These are phyloP conservation scores for Yamadazyma atlantica DNA, from an alignment of 1,139 yeast genomes.

Conservation along the genomic window DNA sequence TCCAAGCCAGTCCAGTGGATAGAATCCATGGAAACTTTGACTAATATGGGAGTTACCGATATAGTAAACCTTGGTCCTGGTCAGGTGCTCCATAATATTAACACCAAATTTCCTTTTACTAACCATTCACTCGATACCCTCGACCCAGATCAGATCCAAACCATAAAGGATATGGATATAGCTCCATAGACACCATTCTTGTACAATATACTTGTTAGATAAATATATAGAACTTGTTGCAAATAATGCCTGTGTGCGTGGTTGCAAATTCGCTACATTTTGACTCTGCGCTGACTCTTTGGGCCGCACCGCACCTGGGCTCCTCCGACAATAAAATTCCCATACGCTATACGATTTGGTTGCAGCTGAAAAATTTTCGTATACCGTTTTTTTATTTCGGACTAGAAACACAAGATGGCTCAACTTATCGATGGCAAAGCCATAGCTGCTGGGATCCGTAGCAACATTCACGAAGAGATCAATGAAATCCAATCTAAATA, in stretches of 20 bases:
- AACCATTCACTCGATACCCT: slow-evolving; percentile 10
- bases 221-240: no score
- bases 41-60: slow-evolving; percentile 16
- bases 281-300: no score
- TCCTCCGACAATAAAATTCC: neutral
- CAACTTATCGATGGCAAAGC: slow-evolving; percentile 68
- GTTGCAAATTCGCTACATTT: slow-evolving; percentile 3
- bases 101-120: slow-evolving; percentile 17
- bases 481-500: slow-evolving; percentile 50
- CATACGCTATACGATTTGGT: neutral
- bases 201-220: no score
- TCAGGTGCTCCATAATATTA: slow-evolving; percentile 25
- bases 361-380: neutral
- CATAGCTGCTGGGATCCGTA: slow-evolving; percentile 58
- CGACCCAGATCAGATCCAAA: neutral
- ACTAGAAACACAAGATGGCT: slow-evolving; percentile 16
- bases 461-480: slow-evolving; percentile 55
- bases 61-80: slow-evolving; percentile 44
- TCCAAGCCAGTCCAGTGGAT: slow-evolving; percentile 48
- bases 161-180: neutral
- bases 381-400: no score
- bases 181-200: no score
- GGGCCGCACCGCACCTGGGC: no score
- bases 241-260: slow-evolving; percentile 2
- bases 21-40: slow-evolving; percentile 27